Base-by-base conservation (phyloP, 768 basidiomycete genomes). In the Hericium rajendrae region DNA sequence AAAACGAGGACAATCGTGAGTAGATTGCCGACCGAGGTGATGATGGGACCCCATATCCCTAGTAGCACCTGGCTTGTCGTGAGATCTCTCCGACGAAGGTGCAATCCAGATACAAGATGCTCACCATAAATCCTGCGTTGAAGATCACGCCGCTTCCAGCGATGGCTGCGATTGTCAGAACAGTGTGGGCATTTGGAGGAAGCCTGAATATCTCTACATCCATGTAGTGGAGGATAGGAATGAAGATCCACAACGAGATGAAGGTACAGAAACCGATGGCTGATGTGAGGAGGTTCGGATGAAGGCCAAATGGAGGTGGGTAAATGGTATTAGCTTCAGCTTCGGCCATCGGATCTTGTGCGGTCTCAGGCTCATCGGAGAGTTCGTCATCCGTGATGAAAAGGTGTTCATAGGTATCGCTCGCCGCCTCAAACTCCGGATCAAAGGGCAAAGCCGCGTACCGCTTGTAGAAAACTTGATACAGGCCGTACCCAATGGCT, bases 1-100 rank as follows among this genome's bases (percentile, higher is more conserved):
- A 93, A 81, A 13, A 93, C 89, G 51, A 97, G 78, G 39, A 95
- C 90, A 62, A 95, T 94, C 5, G 94, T 94, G n/a, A 95, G 77
- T n/a, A 98, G 78, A 69, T 82, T 92, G 48, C 92, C 93, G 37
- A 97, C 93, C 2, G 90, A 91, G 9, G 85, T 83, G 46, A 92
- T 80, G 43, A 94, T 83, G 6, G 92, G 92, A 3, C 92, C 92
- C 89, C 90, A 94, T 26, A 89, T 70, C 26, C 88, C 88, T 51
- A 95, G 74, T 3, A 95, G 74, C 55, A 89, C 77, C 91, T 93
- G 61, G 8, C 9, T 32, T 32, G 32, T 32, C 32, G 6, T 32
- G 1, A 57, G 52, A 58, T 49, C 43, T 57, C 46, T 51, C 32
- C 46, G 49, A 51, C 24, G 37, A 8, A 43, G 53, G 53, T 57